These are phyloP conservation scores for Holtermannia corniformis DNA, from an alignment of 768 basidiomycete species.

Conservation along the genomic window DNA sequence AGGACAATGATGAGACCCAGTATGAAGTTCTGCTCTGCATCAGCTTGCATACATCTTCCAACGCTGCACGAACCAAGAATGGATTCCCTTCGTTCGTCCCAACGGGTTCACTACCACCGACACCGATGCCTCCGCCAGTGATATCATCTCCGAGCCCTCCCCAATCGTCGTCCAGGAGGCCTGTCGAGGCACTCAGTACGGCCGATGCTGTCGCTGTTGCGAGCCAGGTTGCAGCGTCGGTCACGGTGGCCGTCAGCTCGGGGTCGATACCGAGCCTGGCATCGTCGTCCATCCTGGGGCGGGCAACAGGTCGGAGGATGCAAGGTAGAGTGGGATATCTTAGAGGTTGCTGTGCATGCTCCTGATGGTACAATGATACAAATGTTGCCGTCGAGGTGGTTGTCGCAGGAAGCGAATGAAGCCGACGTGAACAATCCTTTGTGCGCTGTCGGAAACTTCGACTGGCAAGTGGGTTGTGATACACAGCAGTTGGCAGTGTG, in stretches of 20 bases:
- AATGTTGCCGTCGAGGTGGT: too few relatives aligned
- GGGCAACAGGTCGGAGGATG: too few relatives aligned
- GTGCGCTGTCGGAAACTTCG: too few relatives aligned
- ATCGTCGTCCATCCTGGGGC: too few relatives aligned
- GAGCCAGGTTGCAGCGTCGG: background rate
- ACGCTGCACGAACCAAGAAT: background rate
- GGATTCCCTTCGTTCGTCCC: background rate
- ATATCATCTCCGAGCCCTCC: background rate
- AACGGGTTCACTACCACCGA: background rate
- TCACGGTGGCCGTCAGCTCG: background rate
- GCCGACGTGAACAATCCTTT: too few relatives aligned
- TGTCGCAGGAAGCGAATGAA: too few relatives aligned
- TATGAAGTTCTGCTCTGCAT: constrained; percentile 12
- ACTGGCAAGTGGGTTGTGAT: too few relatives aligned
- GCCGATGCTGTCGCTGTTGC: background rate
- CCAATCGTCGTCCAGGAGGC: background rate
- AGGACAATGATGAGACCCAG: constrained; percentile 67
- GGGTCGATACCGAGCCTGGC: too few relatives aligned
- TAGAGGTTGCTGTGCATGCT: too few relatives aligned
- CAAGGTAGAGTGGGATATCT: too few relatives aligned
- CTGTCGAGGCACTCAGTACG: background rate
- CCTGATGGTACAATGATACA: too few relatives aligned
- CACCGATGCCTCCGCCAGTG: background rate
- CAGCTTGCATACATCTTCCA: background rate
- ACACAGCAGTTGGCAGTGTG: too few relatives aligned